Evolutionary conservation across 2,329 filamentous ascomycete species (phyloP).

Genomic region (Diaporthe nobilis): DNA sequence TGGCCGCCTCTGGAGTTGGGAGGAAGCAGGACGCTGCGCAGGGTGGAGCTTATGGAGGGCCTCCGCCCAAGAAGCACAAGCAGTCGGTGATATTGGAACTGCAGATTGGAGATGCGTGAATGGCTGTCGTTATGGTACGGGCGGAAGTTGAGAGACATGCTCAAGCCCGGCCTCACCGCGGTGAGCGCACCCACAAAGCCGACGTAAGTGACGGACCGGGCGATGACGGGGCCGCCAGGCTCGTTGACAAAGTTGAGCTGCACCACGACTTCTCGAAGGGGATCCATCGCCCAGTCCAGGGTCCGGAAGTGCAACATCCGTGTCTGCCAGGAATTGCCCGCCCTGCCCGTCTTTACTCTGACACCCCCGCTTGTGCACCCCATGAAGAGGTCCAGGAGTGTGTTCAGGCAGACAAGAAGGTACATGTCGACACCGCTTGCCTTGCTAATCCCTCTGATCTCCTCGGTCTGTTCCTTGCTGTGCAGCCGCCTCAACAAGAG

Average conservation of each 20-base stretch:
- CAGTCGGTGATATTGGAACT: slow-evolving; percentile 2
- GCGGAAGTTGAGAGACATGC: slow-evolving; percentile 63
- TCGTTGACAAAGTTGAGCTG: slow-evolving; percentile 63
- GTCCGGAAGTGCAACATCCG: slow-evolving; percentile 68
- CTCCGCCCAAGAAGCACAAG: slow-evolving; percentile 13
- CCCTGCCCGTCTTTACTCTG: slow-evolving; percentile 39
- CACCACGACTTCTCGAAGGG: slow-evolving; percentile 63
- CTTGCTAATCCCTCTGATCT: slow-evolving; percentile 70
- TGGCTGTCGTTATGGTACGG: slow-evolving; percentile 50
- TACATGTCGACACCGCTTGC: slow-evolving; percentile 68
- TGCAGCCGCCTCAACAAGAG: slow-evolving; percentile 63
- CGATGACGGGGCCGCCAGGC: slow-evolving; percentile 48
- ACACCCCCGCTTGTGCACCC: slow-evolving; percentile 71
- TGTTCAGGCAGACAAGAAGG: slow-evolving; percentile 73
- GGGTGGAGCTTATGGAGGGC: neutral
- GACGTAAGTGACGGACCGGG: slow-evolving; percentile 55
- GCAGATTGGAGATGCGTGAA: slow-evolving; percentile 44
- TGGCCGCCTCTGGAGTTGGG: neutral
- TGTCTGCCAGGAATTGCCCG: slow-evolving; percentile 19
- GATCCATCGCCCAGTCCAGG: slow-evolving; percentile 69
- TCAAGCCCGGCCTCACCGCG: slow-evolving; percentile 60
- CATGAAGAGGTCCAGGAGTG: slow-evolving; percentile 73
- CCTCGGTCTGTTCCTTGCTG: slow-evolving; percentile 69
- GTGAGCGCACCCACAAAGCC: slow-evolving; percentile 66
- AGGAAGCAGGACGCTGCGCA: neutral